Base-by-base conservation (phyloP, 495 filamentous ascomycete species). In the Xanthoparmelia taractica region DNA sequence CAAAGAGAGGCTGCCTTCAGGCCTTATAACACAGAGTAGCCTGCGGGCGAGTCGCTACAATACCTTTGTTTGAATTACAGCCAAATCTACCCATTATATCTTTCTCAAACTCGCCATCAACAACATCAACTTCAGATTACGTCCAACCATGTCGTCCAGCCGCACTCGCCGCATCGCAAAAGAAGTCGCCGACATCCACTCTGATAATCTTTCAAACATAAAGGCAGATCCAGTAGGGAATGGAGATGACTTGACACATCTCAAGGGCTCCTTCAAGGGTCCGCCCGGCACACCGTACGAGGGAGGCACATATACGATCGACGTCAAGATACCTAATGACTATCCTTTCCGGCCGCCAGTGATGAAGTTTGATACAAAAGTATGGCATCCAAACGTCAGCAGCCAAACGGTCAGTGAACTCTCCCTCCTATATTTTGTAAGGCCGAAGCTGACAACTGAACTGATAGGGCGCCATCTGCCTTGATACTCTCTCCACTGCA, bases 321-420 rank as follows among this genome's bases (percentile, higher is more conserved):
- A 96, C 71, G 91, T 98, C 70, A 80, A 79, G 67, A 92, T 98
- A 54, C 92, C 92, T 2, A 81, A 79, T 52, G 91, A 93, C 61
- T 98, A 98, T 71, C 94, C 94, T 1, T 98, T 98, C 76, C 85
- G 88, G 50, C 92, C 94, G 17, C 94, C 95, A 13, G 74, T 85
- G 40, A 97, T 97, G 91, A 89, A 85, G 72, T 97, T 98, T 66
- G 83, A 88, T 67, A 98, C 95, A 68, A 95, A 88, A 74, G 87
- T 98, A 63, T 98, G 95, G 95, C 94, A 98, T 76, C 94, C 94
- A 40, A 98, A 98, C 74, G 84, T 98, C 75, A 92, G 87, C 81
- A 92, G 87, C 70, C 90, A 96, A 73, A 98, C 94, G 57, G 92
- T 96, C 75, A 71, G 87, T 52, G 34, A 33, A 11, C 17, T 23